These are phyloP conservation scores for Phycomyces blakesleeanus DNA, from an alignment of 192 early-diverging fungal genomes.

Conservation along the genomic window DNA sequence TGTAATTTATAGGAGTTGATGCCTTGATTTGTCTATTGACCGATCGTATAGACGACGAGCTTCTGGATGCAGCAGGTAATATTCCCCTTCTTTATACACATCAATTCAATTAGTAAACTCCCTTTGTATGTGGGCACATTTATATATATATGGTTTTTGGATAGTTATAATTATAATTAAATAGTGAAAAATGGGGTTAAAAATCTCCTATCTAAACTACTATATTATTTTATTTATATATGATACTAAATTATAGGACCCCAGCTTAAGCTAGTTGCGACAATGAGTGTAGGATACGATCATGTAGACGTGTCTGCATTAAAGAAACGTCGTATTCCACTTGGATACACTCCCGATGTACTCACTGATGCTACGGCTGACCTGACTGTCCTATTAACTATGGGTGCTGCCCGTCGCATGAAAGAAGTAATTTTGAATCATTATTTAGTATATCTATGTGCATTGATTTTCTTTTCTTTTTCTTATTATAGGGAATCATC, in stretches of 20 bases:
- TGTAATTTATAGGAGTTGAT: background rate
- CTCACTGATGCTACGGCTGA: slow-evolving; percentile 88
- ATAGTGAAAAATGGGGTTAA: too few species aligned
- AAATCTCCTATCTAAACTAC: too few species aligned
- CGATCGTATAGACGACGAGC: slow-evolving; percentile 67
- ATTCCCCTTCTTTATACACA: too few species aligned
- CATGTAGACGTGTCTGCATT: slow-evolving; percentile 64
- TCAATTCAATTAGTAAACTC: too few species aligned
- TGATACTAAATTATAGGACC: slow-evolving; percentile 39
- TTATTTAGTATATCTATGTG: too few species aligned
- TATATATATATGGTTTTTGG: slow-evolving; percentile 2
- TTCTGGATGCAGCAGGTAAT: slow-evolving; percentile 61
- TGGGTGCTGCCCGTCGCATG: slow-evolving; percentile 71
- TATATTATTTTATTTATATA: too few species aligned
- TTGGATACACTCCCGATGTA: slow-evolving; percentile 84
- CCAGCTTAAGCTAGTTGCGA: slow-evolving; percentile 69
- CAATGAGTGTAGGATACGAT: slow-evolving; percentile 79
- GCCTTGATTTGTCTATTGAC: slow-evolving; percentile 47
- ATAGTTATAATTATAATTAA: too few species aligned
- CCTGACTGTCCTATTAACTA: slow-evolving; percentile 65
- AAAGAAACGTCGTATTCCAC: slow-evolving; percentile 44
- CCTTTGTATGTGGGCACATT: too few species aligned
- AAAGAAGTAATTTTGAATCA: too few species aligned
- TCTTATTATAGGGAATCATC: slow-evolving; percentile 21
- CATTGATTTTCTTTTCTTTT: background rate